Base-by-base conservation (phyloP, 495 filamentous ascomycete genomes). In the Penicillium robsamsonii region DNA sequence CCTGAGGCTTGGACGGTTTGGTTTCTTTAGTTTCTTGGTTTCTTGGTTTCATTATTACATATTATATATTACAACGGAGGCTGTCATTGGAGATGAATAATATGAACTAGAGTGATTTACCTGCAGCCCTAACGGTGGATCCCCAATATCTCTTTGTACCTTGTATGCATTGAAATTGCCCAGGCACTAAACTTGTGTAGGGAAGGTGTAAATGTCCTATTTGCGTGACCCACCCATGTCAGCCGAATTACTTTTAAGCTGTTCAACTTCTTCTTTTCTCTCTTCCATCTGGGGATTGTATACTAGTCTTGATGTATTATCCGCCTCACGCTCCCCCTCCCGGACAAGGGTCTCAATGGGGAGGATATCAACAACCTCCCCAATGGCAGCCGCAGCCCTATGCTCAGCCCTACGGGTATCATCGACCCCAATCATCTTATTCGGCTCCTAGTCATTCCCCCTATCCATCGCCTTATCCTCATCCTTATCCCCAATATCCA, bases 281-380 rank as follows among this genome's bases (percentile, higher is more conserved):
- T 40, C 20, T 48, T 31, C 22, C 22, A 20, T 17, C 25, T 4
- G 35, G 11, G 22, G 22, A 22, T 22, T 22, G 22, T 22, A 22
- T 22, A 22, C 22, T 22, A 22, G 22, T 22, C 22, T 22, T 22
- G 5, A 54, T 54, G 52, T 46, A 54, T 24, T 37, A 31, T 33
- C 45, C 35, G n/a, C 42, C 33, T 3, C 40, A 12, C 64, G 73
- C 70, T 66, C 67, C 61, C 64, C 70, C 57, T 64, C 61, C 9
- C 46, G 64, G 63, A 33, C 65, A 56, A 30, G 61, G 59, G 17
- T 58, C 57, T 51, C 60, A 62, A 18, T 61, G 56, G 66, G 62
- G 67, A 20, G 63, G 67, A 20, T 65, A 68, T 70, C 61, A 64
- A 43, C 61, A 61, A 31, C 54, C 53, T 50, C 43, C 60, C 49